Base-by-base conservation (phyloP, 1,139 yeast species). In the Yamadazyma blattariae region DNA sequence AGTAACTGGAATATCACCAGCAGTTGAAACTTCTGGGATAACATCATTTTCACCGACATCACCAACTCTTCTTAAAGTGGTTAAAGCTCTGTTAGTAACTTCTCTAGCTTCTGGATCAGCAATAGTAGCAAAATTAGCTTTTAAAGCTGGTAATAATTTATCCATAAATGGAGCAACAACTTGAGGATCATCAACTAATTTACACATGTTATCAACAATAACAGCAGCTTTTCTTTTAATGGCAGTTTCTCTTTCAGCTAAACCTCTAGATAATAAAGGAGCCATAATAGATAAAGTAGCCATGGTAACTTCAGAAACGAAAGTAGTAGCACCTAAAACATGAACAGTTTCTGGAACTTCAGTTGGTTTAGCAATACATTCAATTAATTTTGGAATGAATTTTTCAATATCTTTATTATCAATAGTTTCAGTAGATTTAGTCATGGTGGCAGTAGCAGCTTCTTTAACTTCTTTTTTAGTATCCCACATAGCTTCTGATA, bases 101-200 rank as follows among this genome's bases (percentile, higher is more conserved):
- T 86, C 94, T 79, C 98, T 94, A 55, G 97, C 98, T 77, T 92
- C 98, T 64, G 98, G 98, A 74, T 92, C 98, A 66, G 98, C 98
- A 75, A 92, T 88, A 76, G 87, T 88, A 63, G 86, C 72, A 74
- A 82, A 81, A 87, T 92, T 92, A 66, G 81, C 67, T 82, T 88
- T 87, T 71, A 92, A 80, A 61, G 97, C 88, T 67, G 98, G 98
- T 77, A 88, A 85, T 64, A 92, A 82, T 67, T 83, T 86, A 71
- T 77, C 75, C 86, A 92, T 77, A 85, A 92, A 92, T 56, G 98
- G 98, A 77, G 97, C 97, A 74, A 92, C 95, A 64, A 92, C 92
- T 78, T 92, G 97, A 56, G 98, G 98, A 69, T 92, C 98, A 64
- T 92, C 97, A 75, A 92, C 98, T 74, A 92, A 87, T 78, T 92